Conservation (phyloP, 257 asterid genomes). For the Solanum ossicruentum region DNA sequence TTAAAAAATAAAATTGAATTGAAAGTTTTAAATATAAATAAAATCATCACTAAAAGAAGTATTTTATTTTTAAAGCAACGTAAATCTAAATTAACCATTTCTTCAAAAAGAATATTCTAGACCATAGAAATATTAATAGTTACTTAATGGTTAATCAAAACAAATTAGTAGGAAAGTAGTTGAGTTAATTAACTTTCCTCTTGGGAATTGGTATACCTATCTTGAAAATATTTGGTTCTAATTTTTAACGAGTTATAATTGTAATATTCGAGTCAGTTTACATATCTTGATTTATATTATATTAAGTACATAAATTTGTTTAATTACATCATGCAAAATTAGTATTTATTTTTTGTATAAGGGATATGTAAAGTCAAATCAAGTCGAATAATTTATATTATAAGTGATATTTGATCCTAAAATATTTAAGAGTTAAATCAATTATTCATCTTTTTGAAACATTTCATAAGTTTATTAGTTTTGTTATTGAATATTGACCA, state of each 20-base stretch:
- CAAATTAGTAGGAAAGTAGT: background rate
- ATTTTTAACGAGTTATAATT: too few relatives aligned
- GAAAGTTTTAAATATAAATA: background rate
- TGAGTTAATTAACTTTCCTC: background rate
- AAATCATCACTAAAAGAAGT: background rate
- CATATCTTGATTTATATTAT: background rate
- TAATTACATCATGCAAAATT: too few relatives aligned
- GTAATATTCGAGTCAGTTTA: too few relatives aligned
- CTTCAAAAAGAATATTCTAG: too few relatives aligned
- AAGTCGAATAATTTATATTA: too few relatives aligned
- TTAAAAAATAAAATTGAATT: background rate
- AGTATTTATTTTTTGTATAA: too few relatives aligned
- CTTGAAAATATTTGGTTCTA: background rate
- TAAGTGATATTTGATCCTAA: background rate
- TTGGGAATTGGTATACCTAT: background rate
- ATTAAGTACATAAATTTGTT: fast-evolving
- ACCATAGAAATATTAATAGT: background rate
- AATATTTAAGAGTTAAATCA: background rate
- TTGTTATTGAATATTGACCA: background rate
- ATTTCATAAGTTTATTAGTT: background rate
- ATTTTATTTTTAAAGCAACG: background rate
- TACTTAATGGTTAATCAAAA: background rate
- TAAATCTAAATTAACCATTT: background rate
- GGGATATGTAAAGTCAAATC: too few relatives aligned
- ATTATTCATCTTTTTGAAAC: background rate